phyloP scores from a whole-genome alignment of 768 basidiomycete genomes.

The button mushroom (Agaricus bisporus) region DNA sequence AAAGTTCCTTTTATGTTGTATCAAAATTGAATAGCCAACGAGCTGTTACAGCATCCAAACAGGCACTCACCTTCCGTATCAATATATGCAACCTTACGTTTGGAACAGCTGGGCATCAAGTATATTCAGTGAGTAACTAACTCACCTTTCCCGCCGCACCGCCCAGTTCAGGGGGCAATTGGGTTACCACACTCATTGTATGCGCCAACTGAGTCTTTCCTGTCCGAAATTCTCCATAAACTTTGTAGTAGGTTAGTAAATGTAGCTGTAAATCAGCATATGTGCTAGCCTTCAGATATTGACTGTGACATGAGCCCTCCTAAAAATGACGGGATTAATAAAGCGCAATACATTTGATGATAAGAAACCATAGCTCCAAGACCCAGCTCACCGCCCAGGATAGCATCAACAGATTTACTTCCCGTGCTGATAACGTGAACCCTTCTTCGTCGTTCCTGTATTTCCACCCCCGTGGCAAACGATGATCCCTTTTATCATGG shows the following conservation, averaged over 20 bases:
- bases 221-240: conserved; percentile 94
- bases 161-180: conserved; percentile 85
- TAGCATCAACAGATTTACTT: conserved; percentile 84
- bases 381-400: conserved; percentile 83
- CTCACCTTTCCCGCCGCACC: conserved; percentile 84
- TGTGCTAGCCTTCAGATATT: conserved; percentile 72
- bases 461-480: conserved; percentile 86
- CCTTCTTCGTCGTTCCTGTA: conserved; percentile 79
- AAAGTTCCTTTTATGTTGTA: conserved; percentile 61
- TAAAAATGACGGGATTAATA: conserved; percentile 20
- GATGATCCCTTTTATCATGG: conserved; percentile 63
- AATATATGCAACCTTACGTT: conserved; percentile 75
- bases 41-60: neutral
- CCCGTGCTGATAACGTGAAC: conserved; percentile 88
- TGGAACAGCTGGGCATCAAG: neutral
- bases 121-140: neutral
- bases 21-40: neutral
- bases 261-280: neutral
- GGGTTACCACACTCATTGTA: conserved; percentile 88
- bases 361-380: conserved; percentile 1
- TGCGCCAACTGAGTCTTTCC: conserved; percentile 96
- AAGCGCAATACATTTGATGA: neutral
- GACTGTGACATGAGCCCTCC: conserved; percentile 91
- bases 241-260: conserved; percentile 37
- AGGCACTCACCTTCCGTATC: conserved; percentile 70